Percentiles rank a stretch among this genome's conserved stretches.
Conservation (phyloP, 2,329 filamentous ascomycete species). For the Aureobasidium lini region DNA sequence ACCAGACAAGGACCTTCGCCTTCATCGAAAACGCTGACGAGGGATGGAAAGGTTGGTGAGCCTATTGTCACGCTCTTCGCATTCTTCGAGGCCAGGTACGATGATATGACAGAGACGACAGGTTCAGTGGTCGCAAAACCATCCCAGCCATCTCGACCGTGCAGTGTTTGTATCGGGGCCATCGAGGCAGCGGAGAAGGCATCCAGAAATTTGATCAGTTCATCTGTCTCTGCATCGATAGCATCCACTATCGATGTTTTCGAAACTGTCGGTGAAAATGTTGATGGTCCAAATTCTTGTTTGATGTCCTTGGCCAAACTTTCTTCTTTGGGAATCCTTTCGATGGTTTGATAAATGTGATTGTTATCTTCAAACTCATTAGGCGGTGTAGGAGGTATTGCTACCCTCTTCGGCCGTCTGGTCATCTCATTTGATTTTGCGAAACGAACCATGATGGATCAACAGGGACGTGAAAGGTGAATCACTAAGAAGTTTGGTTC, state of each 20-base stretch:
- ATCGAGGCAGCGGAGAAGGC: not conserved
- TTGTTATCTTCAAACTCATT: not conserved
- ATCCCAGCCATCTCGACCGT: not conserved
- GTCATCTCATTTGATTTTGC: not conserved
- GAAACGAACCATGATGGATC: too few species aligned
- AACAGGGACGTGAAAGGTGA: not conserved
- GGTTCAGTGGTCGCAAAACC: not conserved
- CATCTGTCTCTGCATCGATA: not conserved
- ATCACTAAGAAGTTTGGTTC: not conserved
- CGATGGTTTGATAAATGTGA: not conserved
- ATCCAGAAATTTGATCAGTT: not conserved
- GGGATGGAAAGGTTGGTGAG: not conserved
- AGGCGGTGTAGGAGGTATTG: not conserved
- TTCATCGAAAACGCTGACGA: conserved; percentile 2
- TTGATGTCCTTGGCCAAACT: not conserved
- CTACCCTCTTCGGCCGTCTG: not conserved
- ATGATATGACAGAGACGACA: not conserved
- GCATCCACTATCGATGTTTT: not conserved
- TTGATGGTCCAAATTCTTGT: not conserved
- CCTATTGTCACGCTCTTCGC: not conserved
- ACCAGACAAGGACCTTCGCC: conserved; percentile 9
- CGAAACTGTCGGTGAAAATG: not conserved
- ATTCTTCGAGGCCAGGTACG: not conserved
- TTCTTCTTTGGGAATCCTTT: not conserved
- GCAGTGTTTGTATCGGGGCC: not conserved